Conservation (phyloP, 1,139 yeast species). For the Blastobotrys illinoisensis region DNA sequence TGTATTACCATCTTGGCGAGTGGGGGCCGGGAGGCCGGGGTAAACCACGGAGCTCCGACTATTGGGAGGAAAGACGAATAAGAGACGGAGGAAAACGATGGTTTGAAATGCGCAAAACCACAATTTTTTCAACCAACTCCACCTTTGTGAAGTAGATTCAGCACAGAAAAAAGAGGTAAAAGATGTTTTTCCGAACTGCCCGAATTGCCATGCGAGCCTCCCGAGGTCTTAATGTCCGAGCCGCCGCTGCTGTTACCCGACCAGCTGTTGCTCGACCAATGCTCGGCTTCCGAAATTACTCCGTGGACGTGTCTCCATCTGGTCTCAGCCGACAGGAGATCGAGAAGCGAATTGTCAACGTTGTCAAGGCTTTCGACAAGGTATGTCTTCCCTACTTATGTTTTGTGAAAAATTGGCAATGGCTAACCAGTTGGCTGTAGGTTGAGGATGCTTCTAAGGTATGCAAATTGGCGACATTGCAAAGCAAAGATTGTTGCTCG, state of each 20-base stretch:
- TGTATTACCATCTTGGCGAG: no score
- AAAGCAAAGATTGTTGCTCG: no score
- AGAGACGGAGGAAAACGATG: neutral
- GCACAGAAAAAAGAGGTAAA: slow-evolving; percentile 2
- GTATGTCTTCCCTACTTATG: slow-evolving; percentile 30
- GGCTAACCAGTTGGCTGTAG: slow-evolving; percentile 11
- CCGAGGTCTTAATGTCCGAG: slow-evolving; percentile 8
- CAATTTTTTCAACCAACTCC: neutral
- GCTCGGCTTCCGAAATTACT: slow-evolving; percentile 10
- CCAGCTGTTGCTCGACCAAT: slow-evolving; percentile 10
- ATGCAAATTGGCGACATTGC: no score
- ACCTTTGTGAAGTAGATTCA: neutral
- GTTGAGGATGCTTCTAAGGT: slow-evolving; percentile 25
- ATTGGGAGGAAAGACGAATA: neutral
- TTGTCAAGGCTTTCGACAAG: slow-evolving; percentile 76
- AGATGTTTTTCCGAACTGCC: slow-evolving; percentile 12
- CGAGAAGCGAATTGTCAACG: slow-evolving; percentile 67
- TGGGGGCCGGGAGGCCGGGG: neutral
- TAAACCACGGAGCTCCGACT: neutral
- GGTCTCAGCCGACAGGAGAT: slow-evolving; percentile 38
- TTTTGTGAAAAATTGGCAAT: slow-evolving; percentile 21
- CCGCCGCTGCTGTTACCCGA: slow-evolving; percentile 2
- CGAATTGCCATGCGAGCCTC: slow-evolving; percentile 10
- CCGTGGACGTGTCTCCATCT: slow-evolving; percentile 4
- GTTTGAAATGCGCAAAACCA: neutral